A percentile compares a stretch with the other conserved stretches of the same genome.
These are phyloP conservation scores for Saccharomycopsis selenospora DNA, from an alignment of 805 yeast genomes.

Conservation along the genomic window DNA sequence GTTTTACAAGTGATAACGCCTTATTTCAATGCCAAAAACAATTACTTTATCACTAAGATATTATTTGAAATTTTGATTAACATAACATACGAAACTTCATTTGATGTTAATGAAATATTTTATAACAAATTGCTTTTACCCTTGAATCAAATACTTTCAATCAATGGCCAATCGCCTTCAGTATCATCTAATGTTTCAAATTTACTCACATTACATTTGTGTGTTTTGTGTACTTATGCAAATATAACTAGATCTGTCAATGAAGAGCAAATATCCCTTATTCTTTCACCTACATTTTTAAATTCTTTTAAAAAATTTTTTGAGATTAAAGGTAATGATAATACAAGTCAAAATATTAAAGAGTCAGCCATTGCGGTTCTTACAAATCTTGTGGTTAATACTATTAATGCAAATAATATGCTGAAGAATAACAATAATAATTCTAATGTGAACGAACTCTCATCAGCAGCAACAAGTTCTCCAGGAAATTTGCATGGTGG, in stretches of 20 bases:
- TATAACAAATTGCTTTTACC: background rate
- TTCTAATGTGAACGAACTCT: background rate
- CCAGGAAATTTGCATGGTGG: background rate
- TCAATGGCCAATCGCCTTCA: background rate
- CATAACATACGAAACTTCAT: constrained; percentile 11
- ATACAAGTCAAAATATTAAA: constrained; percentile 1
- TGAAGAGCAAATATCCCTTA: constrained; percentile 9
- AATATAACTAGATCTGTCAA: constrained; percentile 17
- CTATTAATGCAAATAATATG: background rate
- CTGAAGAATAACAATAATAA: background rate
- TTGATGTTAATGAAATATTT: background rate
- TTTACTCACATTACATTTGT: constrained; percentile 12
- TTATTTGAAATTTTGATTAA: constrained; percentile 16
- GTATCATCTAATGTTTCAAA: background rate
- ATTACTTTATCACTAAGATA: constrained; percentile 12
- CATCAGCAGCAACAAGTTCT: background rate
- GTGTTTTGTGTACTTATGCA: constrained; percentile 15
- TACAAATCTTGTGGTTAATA: constrained; percentile 5
- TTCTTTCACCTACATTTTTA: constrained; percentile 11
- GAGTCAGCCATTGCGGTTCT: constrained; percentile 14
- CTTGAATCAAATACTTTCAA: background rate
- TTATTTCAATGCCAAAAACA: constrained; percentile 9
- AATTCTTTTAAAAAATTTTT: constrained; percentile 6
- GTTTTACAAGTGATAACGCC: constrained; percentile 11
- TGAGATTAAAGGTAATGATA: background rate